A percentile compares a stretch with the other conserved stretches of the same genome.
phyloP scores from a whole-genome alignment of 208 protist genomes.

The Spongospora subterranea region DNA sequence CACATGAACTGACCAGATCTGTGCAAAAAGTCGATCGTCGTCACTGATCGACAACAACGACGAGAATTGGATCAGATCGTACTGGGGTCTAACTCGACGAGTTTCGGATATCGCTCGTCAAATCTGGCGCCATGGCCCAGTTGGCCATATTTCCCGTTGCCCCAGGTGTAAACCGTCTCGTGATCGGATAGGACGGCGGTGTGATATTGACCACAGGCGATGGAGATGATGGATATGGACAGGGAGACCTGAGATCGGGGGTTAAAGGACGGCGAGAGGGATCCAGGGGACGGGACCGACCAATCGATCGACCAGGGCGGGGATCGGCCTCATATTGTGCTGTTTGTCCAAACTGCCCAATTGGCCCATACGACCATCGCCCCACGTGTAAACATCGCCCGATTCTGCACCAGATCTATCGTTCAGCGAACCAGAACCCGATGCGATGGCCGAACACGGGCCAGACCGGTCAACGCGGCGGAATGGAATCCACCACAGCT shows the following conservation, averaged over 20 bases:
- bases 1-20: neutral
- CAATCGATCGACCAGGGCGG: neutral
- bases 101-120: constrained; percentile 43
- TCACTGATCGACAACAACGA: no score
- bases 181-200: constrained; percentile 51
- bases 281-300: neutral
- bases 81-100: constrained; percentile 39
- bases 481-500: constrained; percentile 60
- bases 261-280: neutral
- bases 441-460: no score
- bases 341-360: constrained; percentile 48
- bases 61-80: no score
- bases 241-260: neutral
- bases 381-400: constrained; percentile 66
- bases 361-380: constrained; percentile 58
- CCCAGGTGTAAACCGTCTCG: constrained; percentile 66
- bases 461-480: constrained; percentile 19
- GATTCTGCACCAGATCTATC: neutral
- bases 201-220: constrained; percentile 68
- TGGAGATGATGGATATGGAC: neutral
- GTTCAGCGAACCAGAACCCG: no score
- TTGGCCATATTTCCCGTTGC: constrained; percentile 67
- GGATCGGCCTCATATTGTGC: constrained; percentile 42
- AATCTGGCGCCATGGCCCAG: constrained; percentile 63
- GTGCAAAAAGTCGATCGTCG: no score